Evolutionary conservation across 2,329 filamentous ascomycete species (phyloP).

Genomic region (Coniochaeta sp.): DNA sequence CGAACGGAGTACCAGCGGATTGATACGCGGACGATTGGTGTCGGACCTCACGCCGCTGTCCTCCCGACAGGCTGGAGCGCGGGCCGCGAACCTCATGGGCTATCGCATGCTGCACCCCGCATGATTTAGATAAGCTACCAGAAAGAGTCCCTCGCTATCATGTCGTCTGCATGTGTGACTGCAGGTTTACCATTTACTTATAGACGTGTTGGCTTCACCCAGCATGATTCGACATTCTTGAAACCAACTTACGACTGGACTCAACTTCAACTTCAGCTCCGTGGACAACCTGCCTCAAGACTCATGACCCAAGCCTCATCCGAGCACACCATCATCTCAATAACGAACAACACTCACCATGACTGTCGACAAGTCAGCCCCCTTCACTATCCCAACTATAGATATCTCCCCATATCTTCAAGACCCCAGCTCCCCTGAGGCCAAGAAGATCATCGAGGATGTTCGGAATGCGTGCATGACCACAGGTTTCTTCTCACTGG

Average conservation of each 20-base stretch:
- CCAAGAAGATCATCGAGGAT: conserved; percentile 18
- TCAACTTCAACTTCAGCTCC: background rate
- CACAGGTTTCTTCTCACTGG: conserved; percentile 20
- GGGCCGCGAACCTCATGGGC: background rate
- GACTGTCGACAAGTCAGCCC: background rate
- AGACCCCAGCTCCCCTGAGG: conserved; percentile 17
- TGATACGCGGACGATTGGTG: background rate
- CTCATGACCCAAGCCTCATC: background rate
- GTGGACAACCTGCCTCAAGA: background rate
- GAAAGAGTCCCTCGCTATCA: background rate
- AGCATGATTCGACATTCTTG: no score
- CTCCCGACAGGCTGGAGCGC: background rate
- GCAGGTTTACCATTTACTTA: background rate
- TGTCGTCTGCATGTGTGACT: background rate
- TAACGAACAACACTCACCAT: background rate
- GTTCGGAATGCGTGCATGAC: conserved; percentile 23
- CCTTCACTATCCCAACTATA: conserved; percentile 20
- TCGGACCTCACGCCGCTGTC: background rate
- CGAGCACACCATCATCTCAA: background rate
- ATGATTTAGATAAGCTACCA: background rate
- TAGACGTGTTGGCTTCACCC: background rate
- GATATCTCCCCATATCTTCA: conserved; percentile 23
- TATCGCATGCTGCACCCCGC: background rate
- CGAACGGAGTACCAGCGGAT: background rate
- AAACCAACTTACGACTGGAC: background rate